Base-by-base conservation (phyloP, 1,284 basidiomycete species). In the Filobasidium uniguttulatum region DNA sequence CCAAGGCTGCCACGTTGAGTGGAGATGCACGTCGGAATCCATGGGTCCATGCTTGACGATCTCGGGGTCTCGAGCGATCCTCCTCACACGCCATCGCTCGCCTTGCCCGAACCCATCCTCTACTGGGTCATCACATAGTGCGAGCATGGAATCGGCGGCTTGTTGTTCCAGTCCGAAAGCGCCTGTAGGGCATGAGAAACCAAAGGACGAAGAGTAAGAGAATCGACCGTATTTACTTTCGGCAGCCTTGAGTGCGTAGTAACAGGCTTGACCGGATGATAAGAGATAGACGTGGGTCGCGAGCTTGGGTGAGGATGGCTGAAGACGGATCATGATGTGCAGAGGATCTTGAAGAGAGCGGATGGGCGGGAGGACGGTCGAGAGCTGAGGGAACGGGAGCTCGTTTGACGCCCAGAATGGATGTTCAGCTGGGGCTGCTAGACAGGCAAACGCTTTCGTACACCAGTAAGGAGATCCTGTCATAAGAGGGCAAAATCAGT, bases 201-300 rank as follows among this genome's bases (percentile, higher is more conserved):
- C 82, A 58, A 85, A 85, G 1, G 80, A 75, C 25, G 78, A 75
- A 3, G 79, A 81, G 63, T 85, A 85, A 1, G 79, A 77, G 53
- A 83, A 74, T 63, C 84, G 84, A 52, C 80, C 79, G 66, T 85
- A 85, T 63, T 85, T 85, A 25, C 81, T 81, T 3, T 80, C 77
- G 56, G 79, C 79, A 61, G 83, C 81, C 60, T 82, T 81, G 61
- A 85, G 79, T 9, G 80, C 76, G 64, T 85, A 85, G 47, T 81
- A 82, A 57, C 82, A 82, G 56, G 79, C 80, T 66, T 85, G 82
- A 6, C 83, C 82, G 2, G 80, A 83, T 5, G 80, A 82, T 30
- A 84, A 75, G 29, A 84, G 67, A 71, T 77, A 83, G 1, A 78
- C 77, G 65, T 85, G 82, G 1, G 76, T 77, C 22, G 76, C 75